Conservation (phyloP, 495 filamentous ascomycete species). For the Xylaria castorea region DNA sequence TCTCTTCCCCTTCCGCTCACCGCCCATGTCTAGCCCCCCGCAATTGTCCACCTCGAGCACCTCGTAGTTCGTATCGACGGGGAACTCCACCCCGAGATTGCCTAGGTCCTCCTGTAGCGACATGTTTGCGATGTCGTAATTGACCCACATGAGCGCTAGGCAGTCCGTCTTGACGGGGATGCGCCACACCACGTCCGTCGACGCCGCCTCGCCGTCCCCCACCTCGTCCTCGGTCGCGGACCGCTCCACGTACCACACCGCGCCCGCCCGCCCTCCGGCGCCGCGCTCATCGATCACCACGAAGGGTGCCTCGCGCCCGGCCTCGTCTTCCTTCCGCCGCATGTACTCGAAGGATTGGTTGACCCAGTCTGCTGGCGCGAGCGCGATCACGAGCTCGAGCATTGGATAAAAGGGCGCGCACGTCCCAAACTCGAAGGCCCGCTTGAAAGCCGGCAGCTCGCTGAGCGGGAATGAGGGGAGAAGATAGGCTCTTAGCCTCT, state of each 20-base stretch:
- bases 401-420: slow-evolving; percentile 24
- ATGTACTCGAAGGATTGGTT: slow-evolving; percentile 30
- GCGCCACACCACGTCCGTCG: slow-evolving; percentile 29
- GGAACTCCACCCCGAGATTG: slow-evolving; percentile 25
- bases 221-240: slow-evolving; percentile 28
- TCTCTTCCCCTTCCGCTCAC: neutral
- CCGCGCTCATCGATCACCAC: slow-evolving; percentile 29
- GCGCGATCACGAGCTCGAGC: slow-evolving; percentile 30
- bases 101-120: slow-evolving; percentile 29
- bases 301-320: slow-evolving; percentile 27
- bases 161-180: slow-evolving; percentile 29
- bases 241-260: slow-evolving; percentile 27
- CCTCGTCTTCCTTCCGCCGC: slow-evolving; percentile 27
- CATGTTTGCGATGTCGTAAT: slow-evolving; percentile 33
- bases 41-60: slow-evolving; percentile 12
- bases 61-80: slow-evolving; percentile 22
- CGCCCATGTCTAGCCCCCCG: slow-evolving; percentile 22
- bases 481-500: slow-evolving; percentile 31
- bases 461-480: slow-evolving; percentile 26
- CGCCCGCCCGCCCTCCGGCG: slow-evolving; percentile 5
- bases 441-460: slow-evolving; percentile 28
- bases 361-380: slow-evolving; percentile 28
- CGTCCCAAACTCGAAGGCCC: slow-evolving; percentile 30
- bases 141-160: slow-evolving; percentile 26
- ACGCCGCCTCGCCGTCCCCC: slow-evolving; percentile 16